These are phyloP conservation scores for Diddensiella transvaalensis DNA, from an alignment of 805 yeast genomes.

Conservation along the genomic window DNA sequence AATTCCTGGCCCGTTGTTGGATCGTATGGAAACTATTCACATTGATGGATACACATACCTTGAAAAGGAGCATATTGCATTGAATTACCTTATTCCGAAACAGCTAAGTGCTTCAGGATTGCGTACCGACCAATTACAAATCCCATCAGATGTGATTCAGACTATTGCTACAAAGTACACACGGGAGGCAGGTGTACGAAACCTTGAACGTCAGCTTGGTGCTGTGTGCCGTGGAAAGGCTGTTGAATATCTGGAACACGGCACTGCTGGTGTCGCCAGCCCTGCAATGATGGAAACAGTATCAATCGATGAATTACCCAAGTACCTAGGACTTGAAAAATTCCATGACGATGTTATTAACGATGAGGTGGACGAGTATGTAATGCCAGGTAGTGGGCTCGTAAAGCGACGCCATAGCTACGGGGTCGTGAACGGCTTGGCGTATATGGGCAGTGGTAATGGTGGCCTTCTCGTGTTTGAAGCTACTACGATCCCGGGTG, in stretches of 20 bases:
- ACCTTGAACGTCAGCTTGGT: conserved; percentile 69
- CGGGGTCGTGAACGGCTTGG: conserved; percentile 84
- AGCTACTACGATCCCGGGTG: conserved; percentile 59
- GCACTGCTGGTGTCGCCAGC: neutral
- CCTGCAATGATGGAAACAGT: no score
- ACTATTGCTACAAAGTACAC: conserved; percentile 67
- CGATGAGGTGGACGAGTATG: conserved; percentile 42
- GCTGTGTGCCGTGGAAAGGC: conserved; percentile 79
- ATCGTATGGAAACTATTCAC: conserved; percentile 78
- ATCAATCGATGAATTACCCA: conserved; percentile 53
- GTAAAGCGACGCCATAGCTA: conserved; percentile 42
- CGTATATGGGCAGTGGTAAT: conserved; percentile 82
- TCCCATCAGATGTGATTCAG: conserved; percentile 54
- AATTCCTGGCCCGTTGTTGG: conserved; percentile 72
- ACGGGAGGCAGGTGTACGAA: conserved; percentile 83
- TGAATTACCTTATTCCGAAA: conserved; percentile 66
- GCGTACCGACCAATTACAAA: conserved; percentile 39
- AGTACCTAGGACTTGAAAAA: conserved; percentile 66
- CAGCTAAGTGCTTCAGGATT: conserved; percentile 70
- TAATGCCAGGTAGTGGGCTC: conserved; percentile 27
- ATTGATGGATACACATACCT: conserved; percentile 74
- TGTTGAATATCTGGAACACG: conserved; percentile 38
- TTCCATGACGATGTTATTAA: conserved; percentile 39
- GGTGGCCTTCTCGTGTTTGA: conserved; percentile 82
- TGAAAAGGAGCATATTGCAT: conserved; percentile 72